Evolutionary conservation across 106 monocot species (phyloP).

Genomic region (Narthecium ossifragum): DNA sequence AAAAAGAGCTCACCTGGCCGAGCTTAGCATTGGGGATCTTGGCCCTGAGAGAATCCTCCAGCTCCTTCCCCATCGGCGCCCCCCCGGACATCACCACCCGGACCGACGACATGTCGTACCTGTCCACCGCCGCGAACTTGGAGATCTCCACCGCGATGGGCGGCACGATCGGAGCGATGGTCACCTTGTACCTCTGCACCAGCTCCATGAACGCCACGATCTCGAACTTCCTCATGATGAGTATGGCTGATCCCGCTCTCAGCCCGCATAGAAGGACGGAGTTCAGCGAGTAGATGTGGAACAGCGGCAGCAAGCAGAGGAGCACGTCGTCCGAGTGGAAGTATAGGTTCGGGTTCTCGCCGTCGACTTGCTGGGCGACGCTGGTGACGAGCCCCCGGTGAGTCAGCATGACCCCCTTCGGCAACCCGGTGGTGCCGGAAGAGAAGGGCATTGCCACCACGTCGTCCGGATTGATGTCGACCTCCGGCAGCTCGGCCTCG

Average conservation of each 20-base stretch:
- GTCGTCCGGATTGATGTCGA: constrained; percentile 49
- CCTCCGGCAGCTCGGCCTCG: constrained; percentile 26
- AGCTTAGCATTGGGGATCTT: constrained; percentile 63
- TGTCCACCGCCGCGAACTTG: constrained; percentile 42
- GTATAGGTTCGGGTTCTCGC: constrained; percentile 67
- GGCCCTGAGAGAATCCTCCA: constrained; percentile 42
- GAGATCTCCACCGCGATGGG: constrained; percentile 56
- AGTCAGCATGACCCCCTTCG: constrained; percentile 91
- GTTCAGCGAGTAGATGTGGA: constrained; percentile 80
- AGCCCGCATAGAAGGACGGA: constrained; percentile 68
- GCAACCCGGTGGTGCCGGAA: constrained; percentile 87
- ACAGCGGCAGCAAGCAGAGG: constrained; percentile 68
- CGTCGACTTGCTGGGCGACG: constrained; percentile 78
- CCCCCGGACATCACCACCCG: constrained; percentile 68
- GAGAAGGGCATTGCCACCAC: constrained; percentile 84
- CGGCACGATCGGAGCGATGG: constrained; percentile 67
- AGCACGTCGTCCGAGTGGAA: constrained; percentile 51
- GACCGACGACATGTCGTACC: constrained; percentile 51
- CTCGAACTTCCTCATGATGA: constrained; percentile 73
- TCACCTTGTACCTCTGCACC: constrained; percentile 48
- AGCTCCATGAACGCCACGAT: constrained; percentile 50
- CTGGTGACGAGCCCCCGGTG: constrained; percentile 62
- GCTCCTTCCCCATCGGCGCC: constrained; percentile 85
- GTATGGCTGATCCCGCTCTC: constrained; percentile 42
- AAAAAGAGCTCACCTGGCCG: constrained; percentile 39